Conservation (phyloP, 495 filamentous ascomycete species). For the Aspergillus biplanus region DNA sequence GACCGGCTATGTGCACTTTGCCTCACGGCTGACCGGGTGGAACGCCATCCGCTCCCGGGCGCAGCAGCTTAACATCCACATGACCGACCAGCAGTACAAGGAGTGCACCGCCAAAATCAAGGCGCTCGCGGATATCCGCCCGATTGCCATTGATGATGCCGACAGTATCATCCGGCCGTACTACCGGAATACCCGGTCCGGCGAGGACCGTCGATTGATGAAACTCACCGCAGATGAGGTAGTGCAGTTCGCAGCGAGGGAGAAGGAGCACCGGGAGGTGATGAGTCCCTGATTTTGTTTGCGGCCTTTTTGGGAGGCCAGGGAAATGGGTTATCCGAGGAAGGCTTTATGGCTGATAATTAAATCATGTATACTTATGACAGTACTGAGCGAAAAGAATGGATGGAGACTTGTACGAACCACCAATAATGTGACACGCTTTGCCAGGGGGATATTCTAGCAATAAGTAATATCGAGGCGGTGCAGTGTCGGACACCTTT, state of each 20-base stretch:
- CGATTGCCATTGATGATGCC: conserved; percentile 87
- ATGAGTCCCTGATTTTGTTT: no score
- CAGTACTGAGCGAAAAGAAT: no score
- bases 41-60: not conserved
- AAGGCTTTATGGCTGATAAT: no score
- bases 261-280: conserved; percentile 39
- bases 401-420: no score
- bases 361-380: no score
- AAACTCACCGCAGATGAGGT: conserved; percentile 59
- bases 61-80: not conserved
- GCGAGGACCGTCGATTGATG: conserved; percentile 64
- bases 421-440: no score
- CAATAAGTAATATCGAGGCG: no score
- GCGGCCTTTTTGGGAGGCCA: no score
- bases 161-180: conserved; percentile 88
- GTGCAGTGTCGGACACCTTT: no score
- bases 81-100: conserved; percentile 81
- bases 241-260: conserved; percentile 52
- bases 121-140: conserved; percentile 82
- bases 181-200: conserved; percentile 71
- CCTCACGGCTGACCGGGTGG: conserved; percentile 27
- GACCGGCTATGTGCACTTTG: conserved; percentile 89
- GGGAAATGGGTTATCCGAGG: no score
- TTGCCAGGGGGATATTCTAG: no score
- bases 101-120: conserved; percentile 92